Base-by-base conservation (phyloP, 2,329 filamentous ascomycete species). In the Ophidiomyces ophidiicola region DNA sequence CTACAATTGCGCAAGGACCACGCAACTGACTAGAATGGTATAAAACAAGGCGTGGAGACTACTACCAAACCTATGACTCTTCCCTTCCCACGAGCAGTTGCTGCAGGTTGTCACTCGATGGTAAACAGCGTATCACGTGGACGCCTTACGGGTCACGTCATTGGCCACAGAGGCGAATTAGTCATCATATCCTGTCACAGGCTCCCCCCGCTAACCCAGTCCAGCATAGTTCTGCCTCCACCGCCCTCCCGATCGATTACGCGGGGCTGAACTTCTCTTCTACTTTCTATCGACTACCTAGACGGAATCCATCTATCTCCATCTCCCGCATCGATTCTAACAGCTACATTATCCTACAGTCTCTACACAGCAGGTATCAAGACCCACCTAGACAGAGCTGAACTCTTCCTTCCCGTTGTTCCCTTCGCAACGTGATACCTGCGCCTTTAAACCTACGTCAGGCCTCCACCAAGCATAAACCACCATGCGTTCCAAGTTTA, bases 401-500 rank as follows among this genome's bases (percentile, higher is more conserved):
- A 28, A 10, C 25, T 28, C 25, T 8, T 10, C 8, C 14, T 10
- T 28, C 3, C 14, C 8, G 10, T 15, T 14, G 3, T n/a, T n/a
- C n/a, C n/a, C n/a, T n/a, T n/a, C n/a, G n/a, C n/a, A 7, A 26
- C 24, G 11, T 26, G 7, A 8, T 26, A 7, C 24, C 11, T 11
- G 8, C 11, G 24, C 24, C n/a, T n/a, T n/a, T n/a, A n/a, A n/a
- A n/a, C n/a, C n/a, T 37, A 42, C 32, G 24, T 42, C 28, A 32
- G 10, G 15, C 18, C 10, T 3, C 17, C 25, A 8, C n/a, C n/a
- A 38, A 28, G 14, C 25, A 28, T 21, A 24, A 25, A 18, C 59
- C 72, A 84, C 59, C 52, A 94, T 94, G 86, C 82, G 87, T 62
- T 93, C 85, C 74, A 96, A 96, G 78, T 98, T 98, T 69, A 98